Evolutionary conservation across 192 early-diverging fungal species (phyloP).

Genomic region (Coemansia sp.): DNA sequence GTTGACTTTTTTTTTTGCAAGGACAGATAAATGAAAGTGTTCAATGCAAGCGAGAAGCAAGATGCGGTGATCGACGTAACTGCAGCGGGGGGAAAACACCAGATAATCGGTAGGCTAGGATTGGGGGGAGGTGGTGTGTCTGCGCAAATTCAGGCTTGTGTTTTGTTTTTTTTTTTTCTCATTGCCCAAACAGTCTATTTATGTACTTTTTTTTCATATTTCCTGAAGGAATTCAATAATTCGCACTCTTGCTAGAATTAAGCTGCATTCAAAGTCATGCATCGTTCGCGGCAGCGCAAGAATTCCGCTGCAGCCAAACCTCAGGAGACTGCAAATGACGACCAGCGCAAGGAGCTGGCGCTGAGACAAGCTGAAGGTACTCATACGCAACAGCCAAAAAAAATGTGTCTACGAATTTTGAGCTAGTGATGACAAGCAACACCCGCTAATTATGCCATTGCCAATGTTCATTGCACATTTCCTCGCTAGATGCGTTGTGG

Average conservation of each 20-base stretch:
- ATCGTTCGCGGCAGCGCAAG: slow-evolving; percentile 25
- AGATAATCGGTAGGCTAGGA: neutral
- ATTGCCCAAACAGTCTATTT: neutral
- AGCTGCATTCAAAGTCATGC: slow-evolving; percentile 13
- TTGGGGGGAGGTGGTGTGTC: neutral
- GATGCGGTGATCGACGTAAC: slow-evolving; percentile 5
- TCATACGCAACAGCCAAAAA: neutral
- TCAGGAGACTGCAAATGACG: slow-evolving; percentile 13
- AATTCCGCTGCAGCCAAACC: neutral
- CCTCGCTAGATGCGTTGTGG: slow-evolving; percentile 45
- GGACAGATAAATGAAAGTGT: neutral
- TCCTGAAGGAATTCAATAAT: neutral
- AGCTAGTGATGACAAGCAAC: neutral
- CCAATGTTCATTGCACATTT: neutral
- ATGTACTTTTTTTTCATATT: neutral
- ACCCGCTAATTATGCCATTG: neutral
- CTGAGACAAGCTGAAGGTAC: slow-evolving; percentile 51
- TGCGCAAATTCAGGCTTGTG: neutral
- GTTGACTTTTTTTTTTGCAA: neutral
- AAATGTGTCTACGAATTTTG: neutral
- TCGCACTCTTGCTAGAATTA: neutral
- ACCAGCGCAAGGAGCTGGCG: slow-evolving; percentile 52
- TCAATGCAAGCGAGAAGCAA: neutral
- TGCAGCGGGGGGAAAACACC: neutral
- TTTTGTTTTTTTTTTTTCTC: neutral